Conservation (phyloP, 805 yeast genomes). For the Nakazawaea populi region DNA sequence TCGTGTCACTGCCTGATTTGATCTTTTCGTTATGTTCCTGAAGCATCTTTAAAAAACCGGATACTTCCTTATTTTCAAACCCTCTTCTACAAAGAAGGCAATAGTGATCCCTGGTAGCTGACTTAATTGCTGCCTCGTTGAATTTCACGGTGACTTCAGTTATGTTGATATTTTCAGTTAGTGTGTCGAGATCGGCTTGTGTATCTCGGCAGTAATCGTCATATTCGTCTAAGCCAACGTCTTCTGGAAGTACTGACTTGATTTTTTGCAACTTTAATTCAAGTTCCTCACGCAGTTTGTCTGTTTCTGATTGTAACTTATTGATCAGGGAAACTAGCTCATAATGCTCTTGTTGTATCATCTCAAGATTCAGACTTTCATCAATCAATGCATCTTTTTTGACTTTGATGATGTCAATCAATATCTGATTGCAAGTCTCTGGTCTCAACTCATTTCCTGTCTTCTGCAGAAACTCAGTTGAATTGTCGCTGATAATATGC, state of each 20-base stretch:
- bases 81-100: slow-evolving; percentile 72
- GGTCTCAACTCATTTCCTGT: slow-evolving; percentile 14
- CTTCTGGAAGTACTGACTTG: slow-evolving; percentile 29
- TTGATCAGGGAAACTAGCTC: slow-evolving; percentile 7
- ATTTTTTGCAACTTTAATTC: slow-evolving; percentile 15
- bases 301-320: slow-evolving; percentile 6
- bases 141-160: slow-evolving; percentile 64
- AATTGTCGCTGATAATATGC: slow-evolving; percentile 22
- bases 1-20: slow-evolving; percentile 14
- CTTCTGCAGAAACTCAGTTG: slow-evolving; percentile 15
- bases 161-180: slow-evolving; percentile 62
- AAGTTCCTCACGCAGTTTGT: slow-evolving; percentile 12
- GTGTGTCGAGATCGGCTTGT: slow-evolving; percentile 55
- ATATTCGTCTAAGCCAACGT: slow-evolving; percentile 40
- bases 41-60: slow-evolving; percentile 17
- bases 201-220: slow-evolving; percentile 44
- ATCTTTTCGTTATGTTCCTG: slow-evolving; percentile 18
- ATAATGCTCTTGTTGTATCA: background rate
- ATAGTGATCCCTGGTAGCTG: slow-evolving; percentile 49
- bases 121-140: slow-evolving; percentile 60
- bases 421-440: slow-evolving; percentile 12
- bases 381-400: background rate
- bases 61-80: slow-evolving; percentile 36
- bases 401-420: slow-evolving; percentile 11
- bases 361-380: background rate